Evolutionary conservation across 306 rosid genomes (phyloP).

Genomic region (Vicia sativa): DNA sequence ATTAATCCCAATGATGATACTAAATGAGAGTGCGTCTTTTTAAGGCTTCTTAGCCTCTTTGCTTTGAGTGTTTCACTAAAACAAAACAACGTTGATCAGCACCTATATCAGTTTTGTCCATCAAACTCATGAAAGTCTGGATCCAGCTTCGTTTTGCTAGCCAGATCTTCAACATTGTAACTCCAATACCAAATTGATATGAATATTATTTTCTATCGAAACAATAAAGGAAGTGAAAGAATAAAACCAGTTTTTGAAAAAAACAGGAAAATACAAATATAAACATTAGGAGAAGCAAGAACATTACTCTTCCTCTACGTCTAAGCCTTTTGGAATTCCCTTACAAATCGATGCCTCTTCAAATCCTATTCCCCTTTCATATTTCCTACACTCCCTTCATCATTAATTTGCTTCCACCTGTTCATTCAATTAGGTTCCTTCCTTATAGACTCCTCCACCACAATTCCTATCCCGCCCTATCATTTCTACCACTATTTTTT

Average conservation of each 20-base stretch:
- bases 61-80: no score
- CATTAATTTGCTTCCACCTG: not conserved
- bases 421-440: constrained; percentile 4
- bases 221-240: no score
- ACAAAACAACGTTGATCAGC: no score
- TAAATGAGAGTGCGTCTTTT: not conserved
- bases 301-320: not conserved
- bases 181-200: no score
- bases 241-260: no score
- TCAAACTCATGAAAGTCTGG: no score
- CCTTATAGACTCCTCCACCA: not conserved
- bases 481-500: not conserved
- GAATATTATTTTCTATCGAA: no score
- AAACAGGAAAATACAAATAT: no score
- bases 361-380: not conserved
- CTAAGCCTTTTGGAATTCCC: not conserved
- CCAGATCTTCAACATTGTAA: no score
- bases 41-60: not conserved
- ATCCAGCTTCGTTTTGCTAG: no score
- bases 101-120: no score
- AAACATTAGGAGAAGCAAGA: no score
- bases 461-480: not conserved
- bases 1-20: not conserved
- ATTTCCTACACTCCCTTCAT: not conserved
- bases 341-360: not conserved